A percentile compares a stretch with the other conserved stretches of the same genome.
Evolutionary conservation across 2,329 filamentous ascomycete species (phyloP).

Genomic region (Zelopaecilomyces penicillatus): DNA sequence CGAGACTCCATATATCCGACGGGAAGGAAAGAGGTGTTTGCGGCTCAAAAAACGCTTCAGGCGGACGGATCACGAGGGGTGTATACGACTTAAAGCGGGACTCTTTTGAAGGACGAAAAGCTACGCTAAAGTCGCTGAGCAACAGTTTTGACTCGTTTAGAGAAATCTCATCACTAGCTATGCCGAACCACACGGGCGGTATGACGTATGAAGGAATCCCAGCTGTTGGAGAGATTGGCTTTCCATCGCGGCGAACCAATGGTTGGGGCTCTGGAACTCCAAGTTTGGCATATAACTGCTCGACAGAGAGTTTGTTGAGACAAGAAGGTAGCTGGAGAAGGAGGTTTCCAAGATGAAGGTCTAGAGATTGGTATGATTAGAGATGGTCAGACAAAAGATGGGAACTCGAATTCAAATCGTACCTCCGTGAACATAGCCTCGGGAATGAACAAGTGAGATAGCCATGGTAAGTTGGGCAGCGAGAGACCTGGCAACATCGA

Average conservation of each 20-base stretch:
- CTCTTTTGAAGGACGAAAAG: constrained; percentile 21
- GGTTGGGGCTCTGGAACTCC: constrained; percentile 15
- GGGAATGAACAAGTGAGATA: constrained; percentile 20
- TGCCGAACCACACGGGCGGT: constrained; percentile 26
- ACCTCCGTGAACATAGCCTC: constrained; percentile 25
- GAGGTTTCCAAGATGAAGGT: constrained; percentile 27
- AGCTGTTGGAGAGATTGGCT: constrained; percentile 8
- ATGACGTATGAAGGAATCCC: constrained; percentile 23
- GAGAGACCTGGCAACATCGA: constrained; percentile 19
- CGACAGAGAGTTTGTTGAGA: constrained; percentile 15
- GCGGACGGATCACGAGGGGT: constrained; percentile 21
- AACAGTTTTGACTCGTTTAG: constrained; percentile 16
- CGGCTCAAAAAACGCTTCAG: constrained; percentile 28
- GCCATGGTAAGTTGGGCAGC: constrained; percentile 21
- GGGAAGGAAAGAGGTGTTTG: constrained; percentile 22
- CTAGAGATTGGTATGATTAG: no score
- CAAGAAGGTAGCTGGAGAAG: constrained; percentile 18
- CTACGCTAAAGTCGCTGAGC: constrained; percentile 27
- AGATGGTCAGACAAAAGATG: no score
- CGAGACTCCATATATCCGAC: constrained; percentile 33
- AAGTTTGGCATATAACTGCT: constrained; percentile 19
- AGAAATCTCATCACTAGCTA: constrained; percentile 20
- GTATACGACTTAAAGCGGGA: constrained; percentile 18
- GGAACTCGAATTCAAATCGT: no score
- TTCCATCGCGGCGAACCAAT: constrained; percentile 12